phyloP scores from a whole-genome alignment of 352 stramenopile genomes.

The Phytophthora meadii region DNA sequence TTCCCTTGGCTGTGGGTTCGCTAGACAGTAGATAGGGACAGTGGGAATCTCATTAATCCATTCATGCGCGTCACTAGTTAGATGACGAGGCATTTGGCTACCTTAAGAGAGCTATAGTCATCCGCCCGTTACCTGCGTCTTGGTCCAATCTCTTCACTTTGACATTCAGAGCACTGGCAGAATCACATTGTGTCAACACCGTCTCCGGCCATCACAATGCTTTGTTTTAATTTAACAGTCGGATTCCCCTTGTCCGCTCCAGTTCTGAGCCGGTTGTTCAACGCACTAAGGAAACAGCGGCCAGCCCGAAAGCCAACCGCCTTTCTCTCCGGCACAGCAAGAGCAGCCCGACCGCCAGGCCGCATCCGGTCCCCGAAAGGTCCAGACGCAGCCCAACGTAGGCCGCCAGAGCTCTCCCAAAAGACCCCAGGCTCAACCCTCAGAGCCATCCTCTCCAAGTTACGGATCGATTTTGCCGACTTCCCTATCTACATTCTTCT shows the following conservation, averaged over 20 bases:
- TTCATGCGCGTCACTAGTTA: constrained; percentile 15
- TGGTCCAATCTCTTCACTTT: constrained; percentile 1
- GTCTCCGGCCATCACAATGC: constrained; percentile 4
- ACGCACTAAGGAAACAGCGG: constrained; percentile 2
- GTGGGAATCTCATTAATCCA: constrained; percentile 17
- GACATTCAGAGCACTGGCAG: not conserved
- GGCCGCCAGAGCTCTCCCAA: too few species aligned
- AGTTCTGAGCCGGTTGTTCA: constrained; percentile 1
- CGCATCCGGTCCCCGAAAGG: too few species aligned
- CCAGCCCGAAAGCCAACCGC: constrained; percentile 6
- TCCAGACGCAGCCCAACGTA: too few species aligned
- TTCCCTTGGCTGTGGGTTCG: constrained; percentile 16
- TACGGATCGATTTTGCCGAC: too few species aligned
- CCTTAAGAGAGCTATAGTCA: not conserved
- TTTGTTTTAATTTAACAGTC: constrained; percentile 16
- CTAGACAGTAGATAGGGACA: constrained; percentile 14
- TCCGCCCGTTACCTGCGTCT: not conserved
- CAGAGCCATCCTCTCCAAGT: too few species aligned
- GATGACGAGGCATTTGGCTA: constrained; percentile 4
- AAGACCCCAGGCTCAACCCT: too few species aligned
- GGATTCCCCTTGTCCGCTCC: constrained; percentile 4
- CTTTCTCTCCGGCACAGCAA: constrained; percentile 8
- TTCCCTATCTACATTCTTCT: too few species aligned
- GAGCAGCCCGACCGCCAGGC: not conserved
- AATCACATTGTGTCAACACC: constrained; percentile 5